Conservation (phyloP, 805 yeast species). For the Metschnikowia borealis region DNA sequence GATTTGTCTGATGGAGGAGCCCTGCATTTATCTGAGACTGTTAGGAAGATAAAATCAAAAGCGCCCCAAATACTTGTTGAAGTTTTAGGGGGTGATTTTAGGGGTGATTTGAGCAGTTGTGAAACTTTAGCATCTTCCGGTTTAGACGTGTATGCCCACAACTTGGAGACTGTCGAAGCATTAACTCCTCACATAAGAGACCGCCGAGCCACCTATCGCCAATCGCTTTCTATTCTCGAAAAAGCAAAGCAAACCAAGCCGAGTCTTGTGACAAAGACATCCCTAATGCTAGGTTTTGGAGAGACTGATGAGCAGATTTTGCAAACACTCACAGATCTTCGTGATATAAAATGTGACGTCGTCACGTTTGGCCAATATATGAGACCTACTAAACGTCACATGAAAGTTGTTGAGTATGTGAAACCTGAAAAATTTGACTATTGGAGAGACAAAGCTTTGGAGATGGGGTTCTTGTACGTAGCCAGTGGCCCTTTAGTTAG, state of each 20-base stretch:
- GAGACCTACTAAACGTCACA: conserved; percentile 98
- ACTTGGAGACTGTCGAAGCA: conserved; percentile 92
- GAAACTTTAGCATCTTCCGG: conserved; percentile 79
- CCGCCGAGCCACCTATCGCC: conserved; percentile 92
- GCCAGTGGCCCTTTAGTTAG: conserved; percentile 97
- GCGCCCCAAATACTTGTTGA: conserved; percentile 92
- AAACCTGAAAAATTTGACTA: conserved; percentile 91
- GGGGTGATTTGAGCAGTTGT: conserved; percentile 84
- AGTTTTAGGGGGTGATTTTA: conserved; percentile 90
- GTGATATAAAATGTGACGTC: conserved; percentile 79
- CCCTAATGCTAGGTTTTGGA: conserved; percentile 94
- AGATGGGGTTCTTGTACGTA: conserved; percentile 90
- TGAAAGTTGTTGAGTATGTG: conserved; percentile 95
- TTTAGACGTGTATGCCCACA: conserved; percentile 94
- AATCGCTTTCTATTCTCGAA: conserved; percentile 70
- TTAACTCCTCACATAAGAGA: conserved; percentile 94
- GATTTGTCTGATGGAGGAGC: conserved; percentile 94
- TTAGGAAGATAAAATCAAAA: conserved; percentile 73
- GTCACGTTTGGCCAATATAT: conserved; percentile 98
- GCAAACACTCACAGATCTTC: conserved; percentile 70
- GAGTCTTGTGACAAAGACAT: conserved; percentile 81
- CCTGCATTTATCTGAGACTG: conserved; percentile 84
- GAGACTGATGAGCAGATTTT: conserved; percentile 88
- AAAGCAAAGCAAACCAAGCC: conserved; percentile 80
- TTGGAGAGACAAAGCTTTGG: conserved; percentile 85